Percentiles rank a stretch among this genome's conserved stretches.
phyloP scores from a whole-genome alignment of 78 protist species.

The Monocercomonoides exilis region DNA sequence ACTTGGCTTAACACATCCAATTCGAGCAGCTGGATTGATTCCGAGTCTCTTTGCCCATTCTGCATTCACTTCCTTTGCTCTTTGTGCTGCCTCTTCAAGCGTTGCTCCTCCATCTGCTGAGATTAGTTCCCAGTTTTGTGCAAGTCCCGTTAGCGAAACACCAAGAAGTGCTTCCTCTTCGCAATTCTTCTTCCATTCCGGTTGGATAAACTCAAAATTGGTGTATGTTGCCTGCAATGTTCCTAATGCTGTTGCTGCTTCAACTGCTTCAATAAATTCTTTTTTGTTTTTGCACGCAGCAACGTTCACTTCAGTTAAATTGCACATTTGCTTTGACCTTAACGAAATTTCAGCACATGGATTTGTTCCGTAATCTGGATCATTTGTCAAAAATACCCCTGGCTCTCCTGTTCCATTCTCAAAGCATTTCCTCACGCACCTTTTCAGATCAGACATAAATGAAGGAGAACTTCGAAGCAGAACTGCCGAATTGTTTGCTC shows the following conservation, averaged over 20 bases:
- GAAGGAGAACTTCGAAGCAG: not conserved
- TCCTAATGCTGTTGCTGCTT: not conserved
- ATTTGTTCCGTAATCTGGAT: not conserved
- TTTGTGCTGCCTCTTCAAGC: not conserved
- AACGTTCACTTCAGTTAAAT: not conserved
- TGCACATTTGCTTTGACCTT: slow-evolving; percentile 4
- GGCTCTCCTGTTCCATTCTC: not conserved
- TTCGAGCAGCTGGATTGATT: not conserved
- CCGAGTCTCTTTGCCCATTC: not conserved
- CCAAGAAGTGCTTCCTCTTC: not conserved
- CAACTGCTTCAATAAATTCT: not conserved
- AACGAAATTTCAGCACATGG: slow-evolving; percentile 1
- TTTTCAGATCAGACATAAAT: not conserved
- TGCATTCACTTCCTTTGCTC: not conserved
- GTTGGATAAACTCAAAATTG: not conserved
- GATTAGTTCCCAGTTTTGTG: not conserved
- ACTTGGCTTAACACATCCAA: not conserved
- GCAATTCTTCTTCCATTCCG: not conserved
- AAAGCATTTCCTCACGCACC: not conserved
- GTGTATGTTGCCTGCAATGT: slow-evolving; percentile 7
- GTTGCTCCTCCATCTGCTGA: not conserved
- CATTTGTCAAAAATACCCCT: not conserved
- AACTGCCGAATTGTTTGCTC: not conserved
- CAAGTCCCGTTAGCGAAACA: not conserved
- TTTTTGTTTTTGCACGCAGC: not conserved